Conservation (phyloP, 257 asterid genomes). For the Solanum rostratum region DNA sequence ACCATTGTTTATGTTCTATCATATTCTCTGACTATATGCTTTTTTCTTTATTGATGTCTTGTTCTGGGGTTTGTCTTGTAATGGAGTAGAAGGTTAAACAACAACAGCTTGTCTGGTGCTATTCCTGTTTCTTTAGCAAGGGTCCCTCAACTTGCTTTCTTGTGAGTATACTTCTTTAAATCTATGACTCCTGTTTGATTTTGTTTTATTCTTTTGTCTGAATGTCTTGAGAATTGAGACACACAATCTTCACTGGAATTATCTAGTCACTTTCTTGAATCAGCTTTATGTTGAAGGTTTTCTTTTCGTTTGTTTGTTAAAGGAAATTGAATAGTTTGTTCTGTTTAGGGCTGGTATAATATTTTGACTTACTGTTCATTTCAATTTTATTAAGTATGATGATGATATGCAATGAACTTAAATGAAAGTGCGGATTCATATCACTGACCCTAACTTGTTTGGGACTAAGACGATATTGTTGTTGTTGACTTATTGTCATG, state of each 20-base stretch:
- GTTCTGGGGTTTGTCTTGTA: constrained; percentile 36
- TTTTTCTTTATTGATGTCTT: constrained; percentile 9
- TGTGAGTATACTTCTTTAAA: constrained; percentile 48
- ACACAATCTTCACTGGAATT: not conserved
- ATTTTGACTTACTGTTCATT: not conserved
- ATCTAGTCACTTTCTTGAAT: not conserved
- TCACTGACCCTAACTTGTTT: not conserved
- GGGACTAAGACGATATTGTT: not conserved
- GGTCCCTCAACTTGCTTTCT: constrained; percentile 88
- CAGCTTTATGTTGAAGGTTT: not conserved
- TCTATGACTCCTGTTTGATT: not conserved
- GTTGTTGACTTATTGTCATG: not conserved
- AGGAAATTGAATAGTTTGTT: constrained; percentile 5
- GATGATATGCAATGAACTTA: not conserved
- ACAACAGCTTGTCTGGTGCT: constrained; percentile 83
- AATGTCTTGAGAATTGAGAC: not conserved
- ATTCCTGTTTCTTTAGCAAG: constrained; percentile 69
- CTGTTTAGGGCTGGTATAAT: not conserved
- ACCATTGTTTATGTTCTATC: constrained; percentile 10
- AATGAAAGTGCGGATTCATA: not conserved
- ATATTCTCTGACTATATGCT: constrained; percentile 15
- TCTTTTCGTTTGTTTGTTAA: not conserved
- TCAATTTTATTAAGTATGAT: not conserved
- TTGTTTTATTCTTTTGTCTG: constrained; percentile 7
- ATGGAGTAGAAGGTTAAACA: constrained; percentile 81